Evolutionary conservation across 306 rosid species (phyloP).

Genomic region (Mimosa pudica): DNA sequence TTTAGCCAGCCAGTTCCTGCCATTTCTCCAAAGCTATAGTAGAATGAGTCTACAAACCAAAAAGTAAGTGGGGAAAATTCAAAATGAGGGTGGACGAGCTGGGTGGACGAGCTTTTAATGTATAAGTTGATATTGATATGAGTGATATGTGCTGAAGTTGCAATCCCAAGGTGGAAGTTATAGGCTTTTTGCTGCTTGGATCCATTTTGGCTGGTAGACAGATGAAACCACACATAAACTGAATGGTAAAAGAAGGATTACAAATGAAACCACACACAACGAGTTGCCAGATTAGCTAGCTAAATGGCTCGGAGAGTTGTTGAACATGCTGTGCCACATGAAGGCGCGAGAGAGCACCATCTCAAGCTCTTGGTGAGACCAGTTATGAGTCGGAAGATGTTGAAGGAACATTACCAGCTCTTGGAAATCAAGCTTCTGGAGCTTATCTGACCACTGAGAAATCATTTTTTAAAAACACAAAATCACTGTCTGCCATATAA

Average conservation of each 20-base stretch:
- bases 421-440: conserved; percentile 93
- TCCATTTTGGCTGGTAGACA: no score
- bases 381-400: conserved; percentile 89
- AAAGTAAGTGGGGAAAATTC: no score
- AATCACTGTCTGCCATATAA: conserved; percentile 21
- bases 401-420: conserved; percentile 98
- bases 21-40: no score
- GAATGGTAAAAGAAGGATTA: not conserved
- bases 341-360: conserved; percentile 96
- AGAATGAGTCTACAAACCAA: no score
- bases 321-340: conserved; percentile 99
- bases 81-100: no score
- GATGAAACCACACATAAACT: no score
- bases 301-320: conserved; percentile 90
- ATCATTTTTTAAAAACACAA: conserved; percentile 26
- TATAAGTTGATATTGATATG: no score
- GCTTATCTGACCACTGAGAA: conserved; percentile 88
- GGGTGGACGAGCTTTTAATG: no score
- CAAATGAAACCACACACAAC: conserved; percentile 10
- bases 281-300: conserved; percentile 52
- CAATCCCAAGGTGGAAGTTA: no score
- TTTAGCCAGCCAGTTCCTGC: no score
- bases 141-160: no score
- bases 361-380: conserved; percentile 96
- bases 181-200: no score